These are phyloP conservation scores for Colletotrichum sp. DNA, from an alignment of 2,329 filamentous ascomycete genomes.

Conservation along the genomic window DNA sequence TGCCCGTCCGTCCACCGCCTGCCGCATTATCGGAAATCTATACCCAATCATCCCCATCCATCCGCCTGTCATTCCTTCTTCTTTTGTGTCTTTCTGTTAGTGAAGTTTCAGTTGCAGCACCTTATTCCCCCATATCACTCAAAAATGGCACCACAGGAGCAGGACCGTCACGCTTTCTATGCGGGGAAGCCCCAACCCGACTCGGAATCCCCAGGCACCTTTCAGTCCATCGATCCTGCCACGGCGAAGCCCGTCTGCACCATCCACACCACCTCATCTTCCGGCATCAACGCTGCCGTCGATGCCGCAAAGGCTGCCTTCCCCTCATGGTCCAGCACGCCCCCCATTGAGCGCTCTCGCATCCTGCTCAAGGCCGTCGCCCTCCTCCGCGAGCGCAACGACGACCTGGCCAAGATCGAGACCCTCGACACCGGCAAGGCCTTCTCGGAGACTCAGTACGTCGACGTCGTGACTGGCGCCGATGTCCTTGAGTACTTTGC, in stretches of 20 bases:
- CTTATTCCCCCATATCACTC: not conserved
- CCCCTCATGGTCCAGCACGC: conserved; percentile 75
- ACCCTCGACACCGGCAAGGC: conserved; percentile 88
- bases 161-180: conserved; percentile 69
- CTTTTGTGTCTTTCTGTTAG: not conserved
- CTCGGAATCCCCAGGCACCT: conserved; percentile 63
- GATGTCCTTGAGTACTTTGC: conserved; percentile 90
- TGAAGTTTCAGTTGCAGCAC: not conserved
- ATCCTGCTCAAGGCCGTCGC: conserved; percentile 79
- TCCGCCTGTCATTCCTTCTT: not conserved
- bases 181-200: conserved; percentile 70
- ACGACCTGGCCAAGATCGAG: conserved; percentile 79
- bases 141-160: conserved; percentile 15
- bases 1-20: not conserved
- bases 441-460: conserved; percentile 81
- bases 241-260: conserved; percentile 72
- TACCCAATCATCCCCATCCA: not conserved
- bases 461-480: conserved; percentile 82
- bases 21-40: not conserved
- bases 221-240: conserved; percentile 77
- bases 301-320: conserved; percentile 75
- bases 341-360: conserved; percentile 75
- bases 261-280: conserved; percentile 71
- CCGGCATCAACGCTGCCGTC: conserved; percentile 75
- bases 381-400: conserved; percentile 77